Evolutionary conservation across 129 eudicot species (phyloP), one percentile per base, ranked within the genome.

Genomic region (Silybum marianum): DNA sequence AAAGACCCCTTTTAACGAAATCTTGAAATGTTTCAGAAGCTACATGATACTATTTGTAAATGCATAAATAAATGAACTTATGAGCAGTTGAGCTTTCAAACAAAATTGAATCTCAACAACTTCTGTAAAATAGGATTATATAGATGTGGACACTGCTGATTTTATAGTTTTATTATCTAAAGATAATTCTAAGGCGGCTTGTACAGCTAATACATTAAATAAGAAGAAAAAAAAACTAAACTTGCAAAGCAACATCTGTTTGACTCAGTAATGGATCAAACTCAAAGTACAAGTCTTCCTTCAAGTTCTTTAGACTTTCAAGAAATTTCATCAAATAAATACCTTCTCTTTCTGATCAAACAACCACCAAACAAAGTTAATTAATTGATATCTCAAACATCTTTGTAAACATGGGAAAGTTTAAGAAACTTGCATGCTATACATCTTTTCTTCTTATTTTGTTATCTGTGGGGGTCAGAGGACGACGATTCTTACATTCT

Each of bases 401-500:
- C 30, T 60, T 60, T 8, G 4, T 30, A 70, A 83, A 72, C 66
- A 83, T 83, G 82, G 51, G 28, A 60, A 83, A 40, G 21, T 71
- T 39, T 21, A 23, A 23, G 16, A 71, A 40, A 65, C 30, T 71
- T 71, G 74, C 82, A 77, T 5, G 48, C 36, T 70, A 72, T 9
- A 25, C 83, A 63, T 74, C 58, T 16, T 9, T 78, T 69, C 58
- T 90, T 68, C n/a, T 80, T 54, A 26, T 77, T 22, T 34, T 81
- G 2, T 22, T 85, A 63, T 69, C 88, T 40, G 80, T 80, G 1
- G 25, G 65, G 63, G 88, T 78, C 36, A 78, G 82, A n/a, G 86
- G 83, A 16, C 77, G 83, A 16, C 77, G 90, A 13, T 68, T 79
- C 78, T 82, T 83, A 48, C 80, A 65, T 14, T 26, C 19, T 0